phyloP scores from a whole-genome alignment of 1,139 yeast species.

The Debaryomyces psychrophilus region DNA sequence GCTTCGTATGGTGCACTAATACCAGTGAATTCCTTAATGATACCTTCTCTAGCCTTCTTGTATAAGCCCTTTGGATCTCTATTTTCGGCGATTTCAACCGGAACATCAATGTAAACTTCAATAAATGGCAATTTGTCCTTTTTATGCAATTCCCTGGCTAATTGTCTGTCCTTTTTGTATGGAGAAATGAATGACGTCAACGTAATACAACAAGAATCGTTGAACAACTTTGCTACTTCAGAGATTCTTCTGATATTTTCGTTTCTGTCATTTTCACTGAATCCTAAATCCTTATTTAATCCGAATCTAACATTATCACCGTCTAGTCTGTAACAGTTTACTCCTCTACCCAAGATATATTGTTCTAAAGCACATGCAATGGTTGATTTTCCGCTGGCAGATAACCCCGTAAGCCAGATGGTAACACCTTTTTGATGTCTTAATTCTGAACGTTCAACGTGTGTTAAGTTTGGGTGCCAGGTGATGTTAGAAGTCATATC shows the following conservation, averaged over 20 bases:
- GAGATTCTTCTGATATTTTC: constrained; percentile 94
- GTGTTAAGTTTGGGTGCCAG: constrained; percentile 91
- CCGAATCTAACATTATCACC: constrained; percentile 97
- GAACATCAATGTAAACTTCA: constrained; percentile 91
- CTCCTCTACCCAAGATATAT: constrained; percentile 64
- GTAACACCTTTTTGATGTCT: constrained; percentile 88
- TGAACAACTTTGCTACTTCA: constrained; percentile 88
- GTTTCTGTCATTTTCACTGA: constrained; percentile 86
- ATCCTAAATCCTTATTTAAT: constrained; percentile 90
- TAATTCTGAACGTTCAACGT: constrained; percentile 70
- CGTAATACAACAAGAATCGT: constrained; percentile 83
- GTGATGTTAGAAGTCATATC: constrained; percentile 92
- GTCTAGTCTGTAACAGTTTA: constrained; percentile 83
- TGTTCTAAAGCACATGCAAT: constrained; percentile 95
- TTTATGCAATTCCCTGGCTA: constrained; percentile 82
- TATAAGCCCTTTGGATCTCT: constrained; percentile 97
- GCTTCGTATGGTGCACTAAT: constrained; percentile 95
- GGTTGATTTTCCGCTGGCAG: constrained; percentile 94
- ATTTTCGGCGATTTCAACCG: constrained; percentile 89
- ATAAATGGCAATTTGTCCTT: constrained; percentile 77
- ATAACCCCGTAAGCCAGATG: constrained; percentile 91
- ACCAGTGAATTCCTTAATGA: constrained; percentile 93
- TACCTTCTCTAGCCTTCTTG: constrained; percentile 94
- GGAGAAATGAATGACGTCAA: constrained; percentile 93
- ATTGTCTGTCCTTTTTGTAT: constrained; percentile 78